Percentiles rank a stretch among this genome's conserved stretches.
These are phyloP conservation scores for Chimonanthus praecox DNA, from an alignment of 164 flowering plant species.

Conservation along the genomic window DNA sequence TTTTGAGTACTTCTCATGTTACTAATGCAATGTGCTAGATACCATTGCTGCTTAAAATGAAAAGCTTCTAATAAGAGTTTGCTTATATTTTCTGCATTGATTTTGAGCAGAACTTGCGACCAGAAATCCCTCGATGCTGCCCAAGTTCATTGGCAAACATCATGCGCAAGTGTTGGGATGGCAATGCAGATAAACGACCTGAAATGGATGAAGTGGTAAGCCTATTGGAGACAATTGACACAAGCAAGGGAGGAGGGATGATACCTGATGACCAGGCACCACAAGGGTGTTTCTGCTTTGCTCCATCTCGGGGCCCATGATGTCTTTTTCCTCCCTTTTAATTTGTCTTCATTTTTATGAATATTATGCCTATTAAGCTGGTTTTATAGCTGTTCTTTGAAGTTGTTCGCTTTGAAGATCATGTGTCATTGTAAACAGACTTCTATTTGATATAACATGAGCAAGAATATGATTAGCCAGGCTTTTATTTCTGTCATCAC, in stretches of 20 bases:
- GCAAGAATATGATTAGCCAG: too few relatives aligned
- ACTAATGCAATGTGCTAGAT: not conserved
- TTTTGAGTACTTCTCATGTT: not conserved
- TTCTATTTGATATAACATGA: too few relatives aligned
- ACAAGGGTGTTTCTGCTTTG: slow-evolving; percentile 52
- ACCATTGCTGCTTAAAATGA: not conserved
- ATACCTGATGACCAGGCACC: slow-evolving; percentile 65
- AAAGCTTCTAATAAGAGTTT: not conserved
- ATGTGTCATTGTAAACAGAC: too few relatives aligned
- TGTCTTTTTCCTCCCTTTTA: not conserved
- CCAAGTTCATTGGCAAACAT: slow-evolving; percentile 64
- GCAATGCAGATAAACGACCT: slow-evolving; percentile 63
- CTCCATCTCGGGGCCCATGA: slow-evolving; percentile 59
- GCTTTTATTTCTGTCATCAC: too few relatives aligned
- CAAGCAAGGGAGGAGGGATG: slow-evolving; percentile 97
- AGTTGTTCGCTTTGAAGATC: not conserved
- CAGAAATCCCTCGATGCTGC: slow-evolving; percentile 81
- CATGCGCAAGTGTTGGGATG: slow-evolving; percentile 90
- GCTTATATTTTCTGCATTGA: not conserved
- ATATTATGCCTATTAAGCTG: not conserved
- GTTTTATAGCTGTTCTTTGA: not conserved
- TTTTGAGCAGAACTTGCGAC: slow-evolving; percentile 44
- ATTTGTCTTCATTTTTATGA: not conserved
- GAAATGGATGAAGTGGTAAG: slow-evolving; percentile 86
- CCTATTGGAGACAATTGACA: slow-evolving; percentile 75